Evolutionary conservation across 2,329 filamentous ascomycete genomes (phyloP), one percentile per base, ranked within the genome.

Genomic region (Geosmithia flava): DNA sequence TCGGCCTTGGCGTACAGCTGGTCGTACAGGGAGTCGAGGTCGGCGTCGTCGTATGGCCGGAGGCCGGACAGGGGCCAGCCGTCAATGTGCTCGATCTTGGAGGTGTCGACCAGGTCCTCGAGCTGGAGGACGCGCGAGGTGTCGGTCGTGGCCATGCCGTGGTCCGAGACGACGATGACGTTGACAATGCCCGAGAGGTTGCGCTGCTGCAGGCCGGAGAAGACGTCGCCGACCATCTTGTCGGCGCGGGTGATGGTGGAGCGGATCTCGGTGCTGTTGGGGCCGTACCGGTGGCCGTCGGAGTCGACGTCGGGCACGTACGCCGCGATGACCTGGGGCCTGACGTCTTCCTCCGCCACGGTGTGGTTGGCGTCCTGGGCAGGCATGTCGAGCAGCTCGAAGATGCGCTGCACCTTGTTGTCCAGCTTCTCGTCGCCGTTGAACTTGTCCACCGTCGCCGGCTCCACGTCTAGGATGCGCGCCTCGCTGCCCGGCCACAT

Each of bases 401-500:
- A 69, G 7, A 97, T 80, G 42, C 89, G 78, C 30, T 80, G 70
- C 15, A 90, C 86, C 64, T 98, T 98, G 37, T 74, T 77, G 0
- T 77, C 62, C 2, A 98, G 73, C 30, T 70, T 61, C 66, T 96
- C 90, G 1, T 83, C 76, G 8, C 80, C 82, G 55, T 95, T 91
- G 68, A 78, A 98, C 56, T 81, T 83, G 67, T 97, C 93, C 45
- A 97, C 63, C 58, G 87, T 87, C 10, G 80, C 82, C 2, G 90
- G 87, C 53, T 90, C 81, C 17, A 82, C 70, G n/a, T 75, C 71
- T 13, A 80, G 73, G 51, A 95, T 85, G 61, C 88, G 83, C 6
- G 90, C 90, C 67, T 98, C 93, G 42, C 87, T 94, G 2, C 93
- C 93, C 1, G 93, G 93, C 93, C 93, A 98, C 93, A 98, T 98